Evolutionary conservation across 441 rosid species (phyloP), one percentile per base, ranked within the genome.

Genomic region (Raphanus hybrid): DNA sequence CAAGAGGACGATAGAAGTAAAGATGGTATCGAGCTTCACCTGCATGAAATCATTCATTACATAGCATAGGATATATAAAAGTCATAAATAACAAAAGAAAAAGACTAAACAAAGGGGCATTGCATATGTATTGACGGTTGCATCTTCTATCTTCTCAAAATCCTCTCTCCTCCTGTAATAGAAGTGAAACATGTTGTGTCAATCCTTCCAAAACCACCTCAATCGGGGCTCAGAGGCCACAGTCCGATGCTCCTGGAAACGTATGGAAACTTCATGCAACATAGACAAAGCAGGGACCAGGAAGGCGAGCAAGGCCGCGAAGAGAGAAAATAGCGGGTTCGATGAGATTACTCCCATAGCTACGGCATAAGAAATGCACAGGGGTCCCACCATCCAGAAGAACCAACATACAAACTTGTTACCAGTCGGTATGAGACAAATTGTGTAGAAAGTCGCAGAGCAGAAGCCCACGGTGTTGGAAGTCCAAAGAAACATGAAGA

Each of bases 281-380:
- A 35, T 0, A 35, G 1, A 34, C 12, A 64, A 23, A 18, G 54
- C 34, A 39, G 11, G 5, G 5, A 65, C 1, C 32, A 66, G 29
- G 57, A 66, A 20, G 70, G 43, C 27, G 15, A 29, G 48, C 2
- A 54, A 54, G 50, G 64, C 18, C 35, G 3, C 34, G 9, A 9
- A 5, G 6, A 69, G 45, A 34, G 34, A 69, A 10, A 32, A 0
- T 16, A 69, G 14, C 20, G 37, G 35, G 8, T 27, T 11, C 50
- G 80, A 48, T 26, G 75, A 70, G 18, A 55, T 70, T 26, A 70
- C 66, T 0, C 67, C 80, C 52, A 77, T 64, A 29, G 75, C 75
- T 16, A 70, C 7, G 0, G 67, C 75, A 57, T 70, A 77, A 64
- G 75, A 70, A 55, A 70, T 2, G 23, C 75, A 70, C 8, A 70